phyloP scores from a whole-genome alignment of 495 filamentous ascomycete genomes.

The Xylaria scruposa region DNA sequence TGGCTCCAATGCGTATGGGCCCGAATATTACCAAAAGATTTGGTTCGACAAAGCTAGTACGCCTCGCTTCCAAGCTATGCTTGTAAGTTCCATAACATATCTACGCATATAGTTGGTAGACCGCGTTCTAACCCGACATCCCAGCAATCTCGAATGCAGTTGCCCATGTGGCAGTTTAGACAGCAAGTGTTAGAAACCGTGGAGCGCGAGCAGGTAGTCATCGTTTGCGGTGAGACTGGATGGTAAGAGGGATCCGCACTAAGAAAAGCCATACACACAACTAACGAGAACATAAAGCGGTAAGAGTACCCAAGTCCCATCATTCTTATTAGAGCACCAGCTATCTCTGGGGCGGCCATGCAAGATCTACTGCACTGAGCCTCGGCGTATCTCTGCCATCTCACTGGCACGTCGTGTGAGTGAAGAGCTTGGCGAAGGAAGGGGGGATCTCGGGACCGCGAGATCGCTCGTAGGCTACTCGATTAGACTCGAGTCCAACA shows the following conservation, averaged over 20 bases:
- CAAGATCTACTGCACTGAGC: constrained; percentile 95
- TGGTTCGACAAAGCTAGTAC: constrained; percentile 74
- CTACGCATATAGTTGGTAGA: neutral
- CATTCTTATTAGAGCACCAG: constrained; percentile 89
- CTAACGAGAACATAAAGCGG: constrained; percentile 57
- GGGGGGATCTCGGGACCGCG: constrained; percentile 77
- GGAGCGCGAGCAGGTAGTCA: constrained; percentile 78
- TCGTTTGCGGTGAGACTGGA: constrained; percentile 94
- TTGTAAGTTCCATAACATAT: constrained; percentile 39
- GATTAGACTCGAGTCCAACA: constrained; percentile 87
- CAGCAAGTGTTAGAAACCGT: constrained; percentile 75
- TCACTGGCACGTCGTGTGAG: constrained; percentile 90
- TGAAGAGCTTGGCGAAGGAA: constrained; percentile 88
- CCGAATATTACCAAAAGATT: constrained; percentile 63
- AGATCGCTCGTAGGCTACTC: constrained; percentile 92
- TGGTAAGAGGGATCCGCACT: constrained; percentile 51
- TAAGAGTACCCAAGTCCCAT: constrained; percentile 95
- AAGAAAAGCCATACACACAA: neutral
- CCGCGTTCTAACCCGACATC: constrained; percentile 27
- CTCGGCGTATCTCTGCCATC: constrained; percentile 94
- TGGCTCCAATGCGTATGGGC: constrained; percentile 27
- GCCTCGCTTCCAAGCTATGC: constrained; percentile 64
- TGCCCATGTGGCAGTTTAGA: constrained; percentile 90
- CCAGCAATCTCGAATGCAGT: constrained; percentile 65
- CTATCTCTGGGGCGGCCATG: constrained; percentile 78